A percentile compares a stretch with the other conserved stretches of the same genome.
Evolutionary conservation across 1,284 basidiomycete species (phyloP).

Genomic region (Trametes hirsuta): DNA sequence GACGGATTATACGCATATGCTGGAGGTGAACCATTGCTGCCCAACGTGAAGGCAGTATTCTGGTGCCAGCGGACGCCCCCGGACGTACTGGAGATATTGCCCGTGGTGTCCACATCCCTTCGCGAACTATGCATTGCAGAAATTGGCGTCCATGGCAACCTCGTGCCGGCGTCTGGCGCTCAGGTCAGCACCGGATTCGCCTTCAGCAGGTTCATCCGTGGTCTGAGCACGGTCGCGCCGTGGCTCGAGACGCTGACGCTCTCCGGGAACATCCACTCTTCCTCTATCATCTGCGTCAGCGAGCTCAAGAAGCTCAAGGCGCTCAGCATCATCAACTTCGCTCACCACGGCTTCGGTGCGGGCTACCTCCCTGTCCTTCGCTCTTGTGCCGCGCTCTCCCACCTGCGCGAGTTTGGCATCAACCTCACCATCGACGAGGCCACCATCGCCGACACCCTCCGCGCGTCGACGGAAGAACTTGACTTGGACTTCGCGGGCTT

Average conservation of each 20-base stretch:
- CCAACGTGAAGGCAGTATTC: conserved; percentile 1
- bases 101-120: conserved; percentile 5
- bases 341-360: conserved; percentile 8
- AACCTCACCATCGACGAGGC: conserved; percentile 6
- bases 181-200: not conserved
- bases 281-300: conserved; percentile 6
- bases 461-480: not conserved
- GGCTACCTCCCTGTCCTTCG: conserved; percentile 11
- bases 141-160: not conserved
- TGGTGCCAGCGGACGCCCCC: conserved; percentile 3
- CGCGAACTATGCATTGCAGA: conserved; percentile 6
- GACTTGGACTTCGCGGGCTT: conserved; percentile 8
- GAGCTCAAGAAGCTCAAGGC: conserved; percentile 8
- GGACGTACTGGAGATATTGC: conserved; percentile 6
- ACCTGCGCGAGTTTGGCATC: conserved; percentile 12
- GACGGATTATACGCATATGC: not conserved
- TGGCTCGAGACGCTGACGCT: conserved; percentile 10
- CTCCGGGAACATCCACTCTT: conserved; percentile 11
- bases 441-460: not conserved
- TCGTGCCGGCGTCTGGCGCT: not conserved
- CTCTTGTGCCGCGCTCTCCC: conserved; percentile 11
- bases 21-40: conserved; percentile 1
- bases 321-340: conserved; percentile 14
- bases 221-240: conserved; percentile 1
- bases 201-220: conserved; percentile 5